phyloP scores from a whole-genome alignment of 768 basidiomycete genomes.

The Collybia mongolica region DNA sequence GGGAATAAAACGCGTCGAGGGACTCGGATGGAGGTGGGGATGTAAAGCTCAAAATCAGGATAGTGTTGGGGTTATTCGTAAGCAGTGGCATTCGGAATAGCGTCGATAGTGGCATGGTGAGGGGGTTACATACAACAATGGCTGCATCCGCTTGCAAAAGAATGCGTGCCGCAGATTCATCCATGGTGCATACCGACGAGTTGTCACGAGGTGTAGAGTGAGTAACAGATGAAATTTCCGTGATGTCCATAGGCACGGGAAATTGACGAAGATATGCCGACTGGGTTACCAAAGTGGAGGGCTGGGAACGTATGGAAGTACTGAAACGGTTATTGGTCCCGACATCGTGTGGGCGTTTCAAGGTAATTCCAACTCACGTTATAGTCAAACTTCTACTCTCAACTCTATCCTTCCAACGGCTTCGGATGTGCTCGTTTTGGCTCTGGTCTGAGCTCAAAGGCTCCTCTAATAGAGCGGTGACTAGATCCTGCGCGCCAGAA shows the following conservation, averaged over 20 bases:
- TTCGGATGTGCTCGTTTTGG: conserved; percentile 39
- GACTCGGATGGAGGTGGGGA: conserved; percentile 17
- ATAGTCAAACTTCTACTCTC: conserved; percentile 31
- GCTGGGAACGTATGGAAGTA: neutral
- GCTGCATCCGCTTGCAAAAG: conserved; percentile 55
- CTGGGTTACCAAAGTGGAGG: conserved; percentile 29
- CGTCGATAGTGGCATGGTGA: conserved; percentile 45
- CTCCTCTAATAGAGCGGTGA: conserved; percentile 70
- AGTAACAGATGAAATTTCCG: conserved; percentile 31
- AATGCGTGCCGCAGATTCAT: conserved; percentile 11
- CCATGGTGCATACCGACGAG: neutral
- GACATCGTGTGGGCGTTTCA: conserved; percentile 12
- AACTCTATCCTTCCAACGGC: conserved; percentile 43
- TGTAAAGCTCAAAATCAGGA: conserved; percentile 40
- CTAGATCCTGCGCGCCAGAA: conserved; percentile 54
- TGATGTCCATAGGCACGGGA: conserved; percentile 45
- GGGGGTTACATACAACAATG: conserved; percentile 63
- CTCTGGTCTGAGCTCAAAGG: conserved; percentile 58
- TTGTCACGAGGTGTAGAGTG: conserved; percentile 14
- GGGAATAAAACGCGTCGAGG: conserved; percentile 1
- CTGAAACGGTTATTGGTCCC: conserved; percentile 3
- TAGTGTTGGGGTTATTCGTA: conserved; percentile 35
- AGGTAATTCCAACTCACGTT: conserved; percentile 24
- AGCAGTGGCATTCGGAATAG: conserved; percentile 32
- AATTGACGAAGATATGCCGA: conserved; percentile 61